Evolutionary conservation across 2,329 filamentous ascomycete genomes (phyloP).

Genomic region (Botrytis elliptica): DNA sequence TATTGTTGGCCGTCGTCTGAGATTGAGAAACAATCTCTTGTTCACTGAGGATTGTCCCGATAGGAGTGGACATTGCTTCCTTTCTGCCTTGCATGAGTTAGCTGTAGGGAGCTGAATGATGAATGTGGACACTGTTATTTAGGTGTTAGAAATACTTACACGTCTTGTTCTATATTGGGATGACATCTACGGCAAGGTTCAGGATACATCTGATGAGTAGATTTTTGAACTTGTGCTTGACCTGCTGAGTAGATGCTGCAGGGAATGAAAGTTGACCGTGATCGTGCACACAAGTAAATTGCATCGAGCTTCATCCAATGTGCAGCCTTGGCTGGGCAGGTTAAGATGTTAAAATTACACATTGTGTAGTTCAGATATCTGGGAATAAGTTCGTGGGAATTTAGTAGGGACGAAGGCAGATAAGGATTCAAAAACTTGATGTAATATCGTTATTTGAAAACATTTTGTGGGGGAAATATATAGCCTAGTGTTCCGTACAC

Average conservation of each 20-base stretch:
- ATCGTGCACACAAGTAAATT: neutral
- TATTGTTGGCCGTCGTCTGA: neutral
- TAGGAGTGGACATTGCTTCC: neutral
- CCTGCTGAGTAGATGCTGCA: neutral
- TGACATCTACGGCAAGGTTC: neutral
- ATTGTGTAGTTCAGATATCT: neutral
- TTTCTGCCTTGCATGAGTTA: neutral
- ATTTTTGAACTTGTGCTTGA: neutral
- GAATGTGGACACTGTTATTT: neutral
- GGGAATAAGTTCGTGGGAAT: neutral
- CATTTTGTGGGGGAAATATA: neutral
- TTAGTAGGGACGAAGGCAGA: neutral
- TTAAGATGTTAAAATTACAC: neutral
- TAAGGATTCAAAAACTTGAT: neutral
- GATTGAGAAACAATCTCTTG: neutral
- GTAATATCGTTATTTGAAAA: neutral
- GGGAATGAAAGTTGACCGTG: neutral
- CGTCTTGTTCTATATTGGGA: neutral
- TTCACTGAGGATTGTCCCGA: neutral
- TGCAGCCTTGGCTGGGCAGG: neutral
- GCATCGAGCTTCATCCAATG: neutral
- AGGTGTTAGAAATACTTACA: neutral
- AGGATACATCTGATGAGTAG: neutral
- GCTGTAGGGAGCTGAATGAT: neutral
- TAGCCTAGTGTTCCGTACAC: neutral